These are phyloP conservation scores for Ramularia endophylla DNA, from an alignment of 2,329 filamentous ascomycete genomes.

Conservation along the genomic window DNA sequence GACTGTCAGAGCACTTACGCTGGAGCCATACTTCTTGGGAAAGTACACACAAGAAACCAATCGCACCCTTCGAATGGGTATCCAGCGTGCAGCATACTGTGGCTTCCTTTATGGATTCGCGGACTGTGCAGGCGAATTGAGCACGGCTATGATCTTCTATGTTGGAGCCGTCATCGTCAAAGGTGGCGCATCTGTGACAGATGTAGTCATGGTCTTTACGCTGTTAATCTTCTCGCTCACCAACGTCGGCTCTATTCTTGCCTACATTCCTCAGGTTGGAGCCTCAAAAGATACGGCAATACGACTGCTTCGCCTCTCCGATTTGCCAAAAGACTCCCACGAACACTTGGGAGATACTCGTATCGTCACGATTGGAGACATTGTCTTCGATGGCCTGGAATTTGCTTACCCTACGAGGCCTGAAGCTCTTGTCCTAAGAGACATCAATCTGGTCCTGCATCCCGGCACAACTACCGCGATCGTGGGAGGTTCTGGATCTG, in stretches of 20 bases:
- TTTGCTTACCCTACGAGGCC: constrained; percentile 67
- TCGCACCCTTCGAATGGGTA: constrained; percentile 54
- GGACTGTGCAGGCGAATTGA: constrained; percentile 64
- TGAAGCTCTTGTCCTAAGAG: constrained; percentile 50
- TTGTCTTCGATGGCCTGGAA: constrained; percentile 55
- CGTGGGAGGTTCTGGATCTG: constrained; percentile 79
- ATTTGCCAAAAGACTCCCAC: constrained; percentile 53
- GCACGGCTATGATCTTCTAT: constrained; percentile 76
- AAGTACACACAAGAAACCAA: constrained; percentile 54
- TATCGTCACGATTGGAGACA: constrained; percentile 43
- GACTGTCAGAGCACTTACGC: constrained; percentile 66
- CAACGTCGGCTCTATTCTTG: constrained; percentile 62
- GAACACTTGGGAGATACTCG: constrained; percentile 50
- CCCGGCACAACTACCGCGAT: constrained; percentile 65
- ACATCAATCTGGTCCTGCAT: constrained; percentile 60
- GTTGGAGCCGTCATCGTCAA: constrained; percentile 65
- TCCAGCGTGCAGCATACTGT: constrained; percentile 59
- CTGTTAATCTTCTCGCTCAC: constrained; percentile 78
- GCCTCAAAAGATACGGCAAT: constrained; percentile 66
- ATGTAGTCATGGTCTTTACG: constrained; percentile 69
- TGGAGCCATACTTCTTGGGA: constrained; percentile 64
- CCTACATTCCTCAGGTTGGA: constrained; percentile 74
- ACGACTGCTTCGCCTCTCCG: constrained; percentile 64
- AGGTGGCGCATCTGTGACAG: constrained; percentile 45
- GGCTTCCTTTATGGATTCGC: constrained; percentile 73